Evolutionary conservation across 2,329 filamentous ascomycete genomes (phyloP), one percentile per base, ranked within the genome.

Genomic region (Gyromitra esculenta): DNA sequence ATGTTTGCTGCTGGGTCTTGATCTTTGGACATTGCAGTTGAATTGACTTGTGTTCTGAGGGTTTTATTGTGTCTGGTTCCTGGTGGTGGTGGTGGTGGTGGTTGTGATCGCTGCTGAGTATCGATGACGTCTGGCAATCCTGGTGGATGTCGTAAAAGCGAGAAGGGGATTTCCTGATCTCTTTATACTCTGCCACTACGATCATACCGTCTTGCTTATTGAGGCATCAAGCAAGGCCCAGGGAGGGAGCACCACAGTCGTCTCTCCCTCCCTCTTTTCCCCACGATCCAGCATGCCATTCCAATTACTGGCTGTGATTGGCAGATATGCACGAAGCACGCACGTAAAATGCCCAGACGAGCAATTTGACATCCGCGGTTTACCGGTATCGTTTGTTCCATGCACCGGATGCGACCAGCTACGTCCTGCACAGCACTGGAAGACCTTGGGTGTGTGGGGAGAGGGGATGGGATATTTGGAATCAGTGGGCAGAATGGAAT

Each of bases 1-100:
- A 97, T 96, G 79, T 96, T 90, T 81, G 92, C 89, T 18, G 90
- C 88, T 11, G 94, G 94, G 81, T 95, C 90, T 59, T 57, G 72
- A 15, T 71, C 31, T 52, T 68, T 69, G 21, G 73, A 37, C 76
- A 76, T 78, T 71, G 41, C 18, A 52, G 48, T 65, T 43, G 41
- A 21, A 52, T 75, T 31, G 50, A 52, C 15, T 65, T 48, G 18
- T 62, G n/a, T 60, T 39, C 37, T 60, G 57, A 18, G n/a, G 57
- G 1, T 39, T 60, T 60, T 56, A 56, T 13, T 15, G 8, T 39
- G 35, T 43, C 25, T 21, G 37, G 21, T 39, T n/a, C 25, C 18
- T 39, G 11, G 54, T 57, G 25, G 31, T 41, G 57, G 54, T 57
- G 25, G 31, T 41, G 57, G 2, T 6, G 35, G 41, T 62, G 37